phyloP scores from a whole-genome alignment of 2,329 filamentous ascomycete species.

The Pleurostoma richardsiae region DNA sequence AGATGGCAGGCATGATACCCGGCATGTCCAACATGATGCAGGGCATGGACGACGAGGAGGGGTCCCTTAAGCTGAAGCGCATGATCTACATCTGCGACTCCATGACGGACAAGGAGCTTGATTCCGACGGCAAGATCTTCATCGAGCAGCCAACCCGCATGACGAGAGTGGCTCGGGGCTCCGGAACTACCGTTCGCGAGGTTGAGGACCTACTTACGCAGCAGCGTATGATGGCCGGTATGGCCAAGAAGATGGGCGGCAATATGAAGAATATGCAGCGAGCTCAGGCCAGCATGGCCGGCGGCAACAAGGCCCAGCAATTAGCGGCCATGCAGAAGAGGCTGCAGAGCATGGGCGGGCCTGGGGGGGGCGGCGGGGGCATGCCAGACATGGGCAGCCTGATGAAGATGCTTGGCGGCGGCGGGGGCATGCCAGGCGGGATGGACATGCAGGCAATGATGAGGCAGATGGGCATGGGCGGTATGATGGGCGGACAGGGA shows the following conservation, averaged over 20 bases:
- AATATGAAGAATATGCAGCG: constrained; percentile 98
- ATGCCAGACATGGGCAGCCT: constrained; percentile 82
- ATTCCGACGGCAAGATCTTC: constrained; percentile 92
- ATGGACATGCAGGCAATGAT: constrained; percentile 79
- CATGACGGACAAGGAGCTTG: constrained; percentile 94
- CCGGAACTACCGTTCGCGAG: constrained; percentile 84
- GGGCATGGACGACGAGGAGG: constrained; percentile 95
- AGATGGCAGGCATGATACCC: constrained; percentile 98
- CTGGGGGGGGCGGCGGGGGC: constrained; percentile 53
- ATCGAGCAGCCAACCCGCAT: constrained; percentile 88
- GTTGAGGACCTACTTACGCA: constrained; percentile 97
- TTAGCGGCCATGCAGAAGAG: constrained; percentile 97
- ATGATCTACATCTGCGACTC: constrained; percentile 99
- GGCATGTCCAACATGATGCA: constrained; percentile 91
- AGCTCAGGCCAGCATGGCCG: constrained; percentile 85
- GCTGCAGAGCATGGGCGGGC: constrained; percentile 86
- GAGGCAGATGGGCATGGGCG: constrained; percentile 64
- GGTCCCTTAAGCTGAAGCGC: constrained; percentile 85
- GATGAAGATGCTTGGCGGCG: constrained; percentile 86
- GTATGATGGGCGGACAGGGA: constrained; percentile 37
- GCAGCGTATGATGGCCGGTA: constrained; percentile 96
- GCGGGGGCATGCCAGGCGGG: constrained; percentile 65
- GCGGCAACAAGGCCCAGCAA: constrained; percentile 87
- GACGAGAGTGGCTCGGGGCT: constrained; percentile 85
- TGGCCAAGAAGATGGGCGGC: constrained; percentile 98